These are phyloP conservation scores for Xylaria sp. DNA, from an alignment of 2,329 filamentous ascomycete species.

Conservation along the genomic window DNA sequence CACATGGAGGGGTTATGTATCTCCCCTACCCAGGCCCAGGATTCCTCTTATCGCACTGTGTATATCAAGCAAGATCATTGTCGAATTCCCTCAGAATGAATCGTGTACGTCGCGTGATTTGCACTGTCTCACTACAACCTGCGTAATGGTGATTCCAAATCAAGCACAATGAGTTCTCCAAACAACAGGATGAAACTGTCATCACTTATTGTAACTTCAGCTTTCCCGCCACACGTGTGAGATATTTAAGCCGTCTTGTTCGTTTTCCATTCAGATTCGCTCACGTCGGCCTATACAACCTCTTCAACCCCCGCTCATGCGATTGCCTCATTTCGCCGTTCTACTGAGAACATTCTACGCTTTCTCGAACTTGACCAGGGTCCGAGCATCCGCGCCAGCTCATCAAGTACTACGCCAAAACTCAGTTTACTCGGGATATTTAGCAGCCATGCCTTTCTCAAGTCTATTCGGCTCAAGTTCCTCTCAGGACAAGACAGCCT, in stretches of 20 bases:
- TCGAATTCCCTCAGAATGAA: background rate
- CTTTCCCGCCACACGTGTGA: constrained; percentile 13
- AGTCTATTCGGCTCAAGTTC: constrained; percentile 75
- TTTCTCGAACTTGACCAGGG: constrained; percentile 57
- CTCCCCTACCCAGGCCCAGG: background rate
- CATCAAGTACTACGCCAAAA: constrained; percentile 36
- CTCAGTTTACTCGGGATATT: constrained; percentile 59
- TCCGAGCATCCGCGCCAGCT: constrained; percentile 44
- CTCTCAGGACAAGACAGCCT: constrained; percentile 70
- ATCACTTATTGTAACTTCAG: constrained; percentile 23
- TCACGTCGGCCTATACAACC: background rate
- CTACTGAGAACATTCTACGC: constrained; percentile 58
- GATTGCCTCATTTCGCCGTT: constrained; percentile 59
- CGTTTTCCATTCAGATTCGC: background rate
- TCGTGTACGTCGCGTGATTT: background rate
- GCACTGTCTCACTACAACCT: constrained; percentile 11
- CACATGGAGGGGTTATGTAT: constrained; percentile 16
- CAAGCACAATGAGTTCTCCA: constrained; percentile 10
- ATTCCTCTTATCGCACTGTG: background rate
- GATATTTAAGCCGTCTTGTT: constrained; percentile 20
- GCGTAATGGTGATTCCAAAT: constrained; percentile 33
- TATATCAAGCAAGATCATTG: background rate
- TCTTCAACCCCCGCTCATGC: constrained; percentile 53
- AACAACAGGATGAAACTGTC: constrained; percentile 30
- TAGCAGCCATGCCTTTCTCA: constrained; percentile 82